phyloP scores from a whole-genome alignment of 306 rosid genomes.

The Malus asiatica region DNA sequence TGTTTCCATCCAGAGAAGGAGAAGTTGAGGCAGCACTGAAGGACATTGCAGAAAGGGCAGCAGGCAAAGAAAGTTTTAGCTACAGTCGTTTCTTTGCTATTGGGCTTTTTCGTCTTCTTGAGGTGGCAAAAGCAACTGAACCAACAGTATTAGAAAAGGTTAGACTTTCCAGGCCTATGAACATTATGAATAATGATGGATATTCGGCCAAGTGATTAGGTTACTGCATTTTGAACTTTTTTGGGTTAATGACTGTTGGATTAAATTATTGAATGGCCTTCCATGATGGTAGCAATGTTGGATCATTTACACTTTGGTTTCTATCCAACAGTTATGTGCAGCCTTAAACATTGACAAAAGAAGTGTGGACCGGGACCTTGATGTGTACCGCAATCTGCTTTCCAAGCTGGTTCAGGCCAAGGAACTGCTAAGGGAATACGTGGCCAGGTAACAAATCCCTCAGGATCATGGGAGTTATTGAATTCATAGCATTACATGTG shows the following conservation, averaged over 20 bases:
- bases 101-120: conserved; percentile 91
- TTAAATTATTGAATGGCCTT: background rate
- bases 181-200: background rate
- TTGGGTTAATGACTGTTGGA: background rate
- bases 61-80: conserved; percentile 67
- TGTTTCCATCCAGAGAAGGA: conserved; percentile 81
- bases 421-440: conserved; percentile 85
- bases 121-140: conserved; percentile 90
- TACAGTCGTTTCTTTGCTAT: conserved; percentile 97
- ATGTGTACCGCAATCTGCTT: conserved; percentile 88
- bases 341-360: conserved; percentile 68
- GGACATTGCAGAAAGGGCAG: conserved; percentile 86
- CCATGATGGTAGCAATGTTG: background rate
- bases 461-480: background rate
- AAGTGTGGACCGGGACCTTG: conserved; percentile 96
- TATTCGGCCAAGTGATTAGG: background rate
- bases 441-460: conserved; percentile 58
- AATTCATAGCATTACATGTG: background rate
- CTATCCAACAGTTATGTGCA: conserved; percentile 64
- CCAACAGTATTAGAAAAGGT: conserved; percentile 92
- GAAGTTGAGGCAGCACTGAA: conserved; percentile 75
- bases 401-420: conserved; percentile 97
- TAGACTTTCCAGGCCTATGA: conserved; percentile 7
- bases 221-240: background rate
- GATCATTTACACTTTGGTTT: conserved; percentile 14